Evolutionary conservation across 2,329 filamentous ascomycete genomes (phyloP), one percentile per base, ranked within the genome.

Genomic region (Cladosporium sp.): DNA sequence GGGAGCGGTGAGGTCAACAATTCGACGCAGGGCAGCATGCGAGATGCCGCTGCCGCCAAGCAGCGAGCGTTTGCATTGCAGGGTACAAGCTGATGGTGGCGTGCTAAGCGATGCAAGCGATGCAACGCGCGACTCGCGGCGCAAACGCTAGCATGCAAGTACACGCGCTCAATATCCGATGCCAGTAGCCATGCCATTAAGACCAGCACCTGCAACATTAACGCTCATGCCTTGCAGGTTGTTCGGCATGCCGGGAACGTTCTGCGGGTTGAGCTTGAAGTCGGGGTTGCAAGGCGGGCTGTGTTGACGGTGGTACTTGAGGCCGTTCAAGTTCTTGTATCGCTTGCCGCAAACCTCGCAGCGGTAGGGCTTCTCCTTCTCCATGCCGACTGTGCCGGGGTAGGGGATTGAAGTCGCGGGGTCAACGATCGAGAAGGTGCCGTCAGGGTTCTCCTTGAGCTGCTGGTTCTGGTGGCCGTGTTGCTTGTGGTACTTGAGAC

Each of bases 311-410:
- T 90, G 88, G 76, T 99, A 99, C 88, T 99, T 99, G 68, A 99
- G 86, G 7, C 95, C 95, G 79, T 99, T 99, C 67, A 99, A 80
- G 76, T 99, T 99, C 88, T 99, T 99, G 82, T 99, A 99, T 61
- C 95, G 91, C 83, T 99, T 99, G 73, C 94, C 93, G 76, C 95
- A 99, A 13, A 93, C 90, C 70, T 98, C 93, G 78, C 95, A 99
- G 75, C 93, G 93, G 78, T 98, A 98, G 2, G 95, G 95, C 82
- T 99, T 99, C 82, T 98, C 94, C 78, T 98, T 99, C 81, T 99
- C 95, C 95, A 99, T 99, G n/a, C 95, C 95, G 39, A 97, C 83
- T 0, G 95, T 98, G 34, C 95, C 95, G 0, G 95, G 95, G 70
- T 98, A 99, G 0, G 95, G 95, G 1, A 92, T 87, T 30, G 91